A percentile compares a stretch with the other conserved stretches of the same genome.
Conservation (phyloP, 805 yeast species). For the Komagataella pastoris region DNA sequence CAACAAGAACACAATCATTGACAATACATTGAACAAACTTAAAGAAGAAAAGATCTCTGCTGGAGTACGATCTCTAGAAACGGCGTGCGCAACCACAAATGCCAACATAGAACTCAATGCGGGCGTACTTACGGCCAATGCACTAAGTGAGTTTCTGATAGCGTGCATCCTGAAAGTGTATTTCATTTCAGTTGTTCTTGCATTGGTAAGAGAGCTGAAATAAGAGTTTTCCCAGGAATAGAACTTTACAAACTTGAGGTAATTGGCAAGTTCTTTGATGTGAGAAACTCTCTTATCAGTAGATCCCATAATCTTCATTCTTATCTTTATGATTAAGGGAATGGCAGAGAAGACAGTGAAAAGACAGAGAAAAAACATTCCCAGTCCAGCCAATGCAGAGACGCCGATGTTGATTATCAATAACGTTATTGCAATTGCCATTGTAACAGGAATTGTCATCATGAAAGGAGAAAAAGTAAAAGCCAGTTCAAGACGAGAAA, state of each 20-base stretch:
- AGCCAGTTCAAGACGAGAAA: constrained; percentile 70
- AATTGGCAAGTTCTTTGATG: constrained; percentile 67
- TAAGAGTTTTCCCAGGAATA: constrained; percentile 91
- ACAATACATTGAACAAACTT: constrained; percentile 46
- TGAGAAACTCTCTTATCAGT: constrained; percentile 71
- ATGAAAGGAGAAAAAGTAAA: constrained; percentile 55
- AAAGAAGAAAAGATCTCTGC: constrained; percentile 50
- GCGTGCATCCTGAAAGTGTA: constrained; percentile 51
- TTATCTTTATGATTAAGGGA: constrained; percentile 34
- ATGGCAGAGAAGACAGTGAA: constrained; percentile 31
- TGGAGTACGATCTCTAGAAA: constrained; percentile 8
- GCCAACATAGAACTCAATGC: constrained; percentile 57
- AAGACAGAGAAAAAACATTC: constrained; percentile 37
- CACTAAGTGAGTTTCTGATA: constrained; percentile 45
- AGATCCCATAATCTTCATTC: constrained; percentile 42
- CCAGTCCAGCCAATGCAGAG: constrained; percentile 60
- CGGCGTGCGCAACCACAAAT: constrained; percentile 21
- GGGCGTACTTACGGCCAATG: constrained; percentile 57
- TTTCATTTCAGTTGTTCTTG: constrained; percentile 50
- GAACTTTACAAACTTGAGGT: constrained; percentile 72
- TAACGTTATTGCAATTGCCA: constrained; percentile 50
- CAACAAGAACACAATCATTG: constrained; percentile 50
- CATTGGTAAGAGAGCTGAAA: constrained; percentile 33
- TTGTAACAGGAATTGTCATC: constrained; percentile 48
- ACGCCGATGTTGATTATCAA: constrained; percentile 61